A percentile compares a stretch with the other conserved stretches of the same genome.
Evolutionary conservation across 371 early-diverging fungal species (phyloP).

Genomic region (Mucor circinelloides): DNA sequence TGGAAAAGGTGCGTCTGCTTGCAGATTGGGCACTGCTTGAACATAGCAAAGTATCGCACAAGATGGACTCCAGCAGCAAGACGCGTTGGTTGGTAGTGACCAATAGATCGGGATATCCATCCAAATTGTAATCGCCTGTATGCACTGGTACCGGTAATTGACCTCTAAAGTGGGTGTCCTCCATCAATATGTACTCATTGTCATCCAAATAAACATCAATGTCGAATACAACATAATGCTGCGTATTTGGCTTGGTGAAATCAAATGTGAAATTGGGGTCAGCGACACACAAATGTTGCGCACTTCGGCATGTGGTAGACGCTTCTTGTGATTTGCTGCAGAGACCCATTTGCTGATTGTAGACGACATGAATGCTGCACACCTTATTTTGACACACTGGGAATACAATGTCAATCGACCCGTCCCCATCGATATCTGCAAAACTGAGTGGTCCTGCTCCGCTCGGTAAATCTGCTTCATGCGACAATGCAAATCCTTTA

Average conservation of each 20-base stretch:
- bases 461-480: conserved; percentile 62
- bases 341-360: conserved; percentile 84
- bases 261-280: conserved; percentile 76
- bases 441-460: conserved; percentile 84
- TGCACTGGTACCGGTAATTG: conserved; percentile 58
- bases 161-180: conserved; percentile 58
- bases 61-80: conserved; percentile 60
- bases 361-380: conserved; percentile 77
- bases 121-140: conserved; percentile 84
- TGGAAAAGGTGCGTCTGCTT: conserved; percentile 59
- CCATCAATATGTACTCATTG: conserved; percentile 49
- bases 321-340: conserved; percentile 57
- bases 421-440: conserved; percentile 92
- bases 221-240: conserved; percentile 51
- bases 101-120: conserved; percentile 90
- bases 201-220: conserved; percentile 43
- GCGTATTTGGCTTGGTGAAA: conserved; percentile 42
- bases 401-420: conserved; percentile 84
- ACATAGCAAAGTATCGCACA: conserved; percentile 57
- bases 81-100: conserved; percentile 58
- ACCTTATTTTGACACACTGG: conserved; percentile 58
- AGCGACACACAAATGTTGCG: conserved; percentile 70
- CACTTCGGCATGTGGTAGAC: conserved; percentile 57
- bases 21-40: conserved; percentile 34
- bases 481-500: conserved; percentile 63